Evolutionary conservation across 1,284 basidiomycete genomes (phyloP), one percentile per base, ranked within the genome.

Genomic region (Polyporus tsugae): DNA sequence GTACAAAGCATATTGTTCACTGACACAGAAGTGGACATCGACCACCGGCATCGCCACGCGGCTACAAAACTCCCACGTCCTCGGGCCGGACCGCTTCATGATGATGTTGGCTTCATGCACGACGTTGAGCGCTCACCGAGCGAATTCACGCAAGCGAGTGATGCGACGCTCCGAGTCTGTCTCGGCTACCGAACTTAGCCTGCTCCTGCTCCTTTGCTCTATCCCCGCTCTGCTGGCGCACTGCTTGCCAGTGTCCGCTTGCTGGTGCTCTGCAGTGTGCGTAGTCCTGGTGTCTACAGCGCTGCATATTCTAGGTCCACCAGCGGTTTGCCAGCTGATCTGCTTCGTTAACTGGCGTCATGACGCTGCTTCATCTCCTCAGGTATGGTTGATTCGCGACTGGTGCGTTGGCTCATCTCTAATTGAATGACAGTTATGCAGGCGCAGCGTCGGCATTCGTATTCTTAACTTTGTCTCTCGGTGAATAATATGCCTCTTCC

Each of bases 401-500:
- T 9, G 22, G 22, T 52, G 22, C 9, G 22, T 11, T 52, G 22
- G 22, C 29, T n/a, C 29, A 6, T 53, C 33, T 42, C 38, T 58
- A 6, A 67, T 7, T 22, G 22, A 25, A 7, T n/a, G 35, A 15
- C 64, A 82, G 81, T 59, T 82, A 79, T 75, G 78, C 63, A n/a
- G 80, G 80, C 11, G 79, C 78, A 4, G 73, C 78, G 4, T 78
- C 75, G 1, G 80, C 80, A 3, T 81, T 82, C 57, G 58, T 79
- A 15, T 82, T 82, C 60, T 72, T 81, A 0, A 81, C 79, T 7
- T 70, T 82, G 13, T 81, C 80, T 17, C 72, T 82, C 13, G 81
- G 81, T 79, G 60, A 67, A 76, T 65, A n/a, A 4, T 39, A 9
- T 15, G 6, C n/a, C 7, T 33, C 58, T 59, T 22, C 58, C 68